Percentiles rank a stretch among this genome's conserved stretches.
Evolutionary conservation across 352 stramenopile species (phyloP).

Genomic region (Pilasporangium apinafurcum): DNA sequence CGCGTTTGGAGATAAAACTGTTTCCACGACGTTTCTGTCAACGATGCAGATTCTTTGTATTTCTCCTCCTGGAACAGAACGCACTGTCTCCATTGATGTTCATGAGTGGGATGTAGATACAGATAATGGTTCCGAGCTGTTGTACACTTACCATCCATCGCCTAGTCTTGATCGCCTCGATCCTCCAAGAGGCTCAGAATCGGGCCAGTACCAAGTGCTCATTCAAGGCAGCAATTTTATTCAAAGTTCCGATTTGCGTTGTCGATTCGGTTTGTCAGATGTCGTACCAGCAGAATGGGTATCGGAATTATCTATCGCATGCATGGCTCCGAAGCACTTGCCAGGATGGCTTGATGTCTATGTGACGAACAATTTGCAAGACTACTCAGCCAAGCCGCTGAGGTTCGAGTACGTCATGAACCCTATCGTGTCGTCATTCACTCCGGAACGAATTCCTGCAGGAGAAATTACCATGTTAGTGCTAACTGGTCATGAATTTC

Average conservation of each 20-base stretch:
- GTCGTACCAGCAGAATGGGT: slow-evolving; percentile 25
- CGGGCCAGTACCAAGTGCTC: slow-evolving; percentile 14
- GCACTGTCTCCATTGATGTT: slow-evolving; percentile 17
- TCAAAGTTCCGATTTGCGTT: slow-evolving; percentile 18
- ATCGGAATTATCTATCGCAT: slow-evolving; percentile 20
- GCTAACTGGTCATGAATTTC: slow-evolving; percentile 25
- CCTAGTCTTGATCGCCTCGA: slow-evolving; percentile 6
- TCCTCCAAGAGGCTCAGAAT: slow-evolving; percentile 20
- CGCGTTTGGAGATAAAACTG: slow-evolving; percentile 12
- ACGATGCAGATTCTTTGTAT: slow-evolving; percentile 23
- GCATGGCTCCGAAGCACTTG: slow-evolving; percentile 14
- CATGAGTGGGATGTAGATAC: slow-evolving; percentile 5
- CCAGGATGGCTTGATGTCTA: slow-evolving; percentile 26
- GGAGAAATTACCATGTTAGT: slow-evolving; percentile 3
- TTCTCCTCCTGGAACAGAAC: slow-evolving; percentile 12
- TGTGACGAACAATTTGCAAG: slow-evolving; percentile 50
- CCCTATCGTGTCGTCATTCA: slow-evolving; percentile 25
- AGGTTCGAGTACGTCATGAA: slow-evolving; percentile 30
- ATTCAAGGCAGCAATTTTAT: slow-evolving; percentile 31
- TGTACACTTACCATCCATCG: slow-evolving; percentile 17
- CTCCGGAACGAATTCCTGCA: slow-evolving; percentile 9
- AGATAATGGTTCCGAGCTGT: neutral
- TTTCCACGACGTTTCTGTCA: slow-evolving; percentile 16
- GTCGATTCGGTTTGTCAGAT: slow-evolving; percentile 30
- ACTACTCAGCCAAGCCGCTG: slow-evolving; percentile 25